Evolutionary conservation across 345 rosid species (phyloP), one percentile per base, ranked within the genome.

Genomic region (Jatropha curcas): DNA sequence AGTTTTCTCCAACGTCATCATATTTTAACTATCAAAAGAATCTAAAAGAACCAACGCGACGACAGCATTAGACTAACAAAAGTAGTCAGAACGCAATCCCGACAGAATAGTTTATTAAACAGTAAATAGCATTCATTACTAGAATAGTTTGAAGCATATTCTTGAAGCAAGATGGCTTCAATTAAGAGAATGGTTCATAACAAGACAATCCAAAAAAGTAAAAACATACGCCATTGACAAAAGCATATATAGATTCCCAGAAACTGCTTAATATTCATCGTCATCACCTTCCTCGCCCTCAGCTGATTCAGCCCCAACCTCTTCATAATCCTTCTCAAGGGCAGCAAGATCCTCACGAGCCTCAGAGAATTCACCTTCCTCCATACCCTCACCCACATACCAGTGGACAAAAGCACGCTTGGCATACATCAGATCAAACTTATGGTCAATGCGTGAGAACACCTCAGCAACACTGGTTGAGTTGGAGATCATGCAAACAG

Each of bases 311-410:
- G 66, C 70, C 7, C 79, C 79, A 2, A 76, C 79, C 31, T 76
- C 79, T 33, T 76, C 79, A 17, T 76, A 76, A 35, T 76, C 79
- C 74, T 76, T 76, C 70, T 76, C 79, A 27, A 76, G 79, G 1
- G 79, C 79, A n/a, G 79, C 79, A 12, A 76, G 79, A 76, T 76
- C 79, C 66, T 76, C 79, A 19, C 79, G 79, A 12, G 79, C 79
- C 74, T 76, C 79, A 2, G 79, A 76, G 70, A 76, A 76, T 28
- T 76, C 79, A 10, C 79, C 79, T 56, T 76, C 79, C 74, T 76
- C 79, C 79, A 76, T 76, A 20, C 79, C 79, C 71, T 76, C 79
- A 41, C 79, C 79, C 22, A 76, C 79, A 45, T 76, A 76, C 79
- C 79, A 76, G 70, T 76, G 79, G 34, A 76, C 79, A 34, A 76